Evolutionary conservation across 2,329 filamentous ascomycete genomes (phyloP), one percentile per base, ranked within the genome.

Genomic region (Nigrograna mackinnonii): DNA sequence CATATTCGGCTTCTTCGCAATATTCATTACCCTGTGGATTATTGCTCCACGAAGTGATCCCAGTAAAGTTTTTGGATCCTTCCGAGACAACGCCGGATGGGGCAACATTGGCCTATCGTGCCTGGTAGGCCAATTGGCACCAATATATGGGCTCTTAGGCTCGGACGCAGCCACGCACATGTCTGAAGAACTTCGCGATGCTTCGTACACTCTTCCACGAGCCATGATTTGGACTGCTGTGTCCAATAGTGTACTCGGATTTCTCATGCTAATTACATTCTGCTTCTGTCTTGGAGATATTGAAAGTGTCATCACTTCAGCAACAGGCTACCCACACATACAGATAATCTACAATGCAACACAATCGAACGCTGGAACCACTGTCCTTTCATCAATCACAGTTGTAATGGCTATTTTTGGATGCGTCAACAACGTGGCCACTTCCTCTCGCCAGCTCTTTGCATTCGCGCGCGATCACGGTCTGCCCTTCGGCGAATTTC

Each of bases 1-100:
- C 41, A 64, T 79, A 20, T 58, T 73, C 20, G 77, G 76, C 2
- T 74, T 79, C 49, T 74, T 79, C 46, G 76, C 70, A 2, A 69
- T 79, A 39, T 59, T 79, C 17, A 55, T 60, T 14, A 55, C 55
- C 2, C 45, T 65, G 38, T 65, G 60, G 60, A 55, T 61, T 2
- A 51, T 64, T 7, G 60, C 43, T 4, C 55, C 57, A 12, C 50
- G 54, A n/a, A 54, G 46, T 31, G 22, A 41, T 12, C 39, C 62
- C 16, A 52, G 39, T 11, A 46, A 60, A 1, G 57, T 62, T 2
- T 65, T 64, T 24, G 43, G 39, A 4, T 32, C 37, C 2, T 65
- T 62, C 38, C 46, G 58, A 36, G 56, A 64, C 19, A 60, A 59
- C 22, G 54, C 44, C 1, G 58, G 51, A 18, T 65, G 56, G 58